Evolutionary conservation across 2,329 filamentous ascomycete species (phyloP), one percentile per base, ranked within the genome.

Genomic region (Fusarium nodosum): DNA sequence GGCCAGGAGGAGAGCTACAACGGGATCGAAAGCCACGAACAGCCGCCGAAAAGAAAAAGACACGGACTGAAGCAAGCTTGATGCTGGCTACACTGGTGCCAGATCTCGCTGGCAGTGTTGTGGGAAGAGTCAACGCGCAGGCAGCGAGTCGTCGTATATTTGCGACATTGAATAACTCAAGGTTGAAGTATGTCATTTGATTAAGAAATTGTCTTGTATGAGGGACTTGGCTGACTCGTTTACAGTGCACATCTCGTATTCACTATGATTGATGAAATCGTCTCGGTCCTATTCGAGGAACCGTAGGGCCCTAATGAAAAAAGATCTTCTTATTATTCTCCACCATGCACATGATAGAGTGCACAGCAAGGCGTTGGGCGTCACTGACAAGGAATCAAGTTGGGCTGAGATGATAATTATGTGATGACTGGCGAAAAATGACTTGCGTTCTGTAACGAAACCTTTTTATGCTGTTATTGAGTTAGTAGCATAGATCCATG

Each of bases 1-100:
- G 94, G 94, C 94, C 94, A 0, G 85, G 83, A n/a, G 91, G 90
- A 5, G 77, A 86, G 72, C 77, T 85, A 46, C 83, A 84, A 51
- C 82, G 82, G 54, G 81, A 82, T 64, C 82, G 80, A 64, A 79
- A 79, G 64, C 80, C 89, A 9, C 84, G 96, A 54, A 93, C 90
- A 0, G 75, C 83, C 5, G 85, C 86, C 2, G 92, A 98, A 74
- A 96, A 93, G 81, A 87, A 89, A 52, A 91, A 90, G 78, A 97
- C 92, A 65, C 86, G 93, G 64, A 93, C 90, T 11, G 96, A 98
- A 79, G 96, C 97, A 9, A 93, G 92, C 63, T 82, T 97, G 26
- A 93, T 98, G 84, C 85, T 99, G 50, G 93, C 92, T 12, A 97
- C 94, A 12, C 86, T 99, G 51, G 85, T 99, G 22, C 96, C 96